A percentile compares a stretch with the other conserved stretches of the same genome.
phyloP scores from a whole-genome alignment of 1,139 yeast species.

The Lodderomyces parapsilosis region DNA sequence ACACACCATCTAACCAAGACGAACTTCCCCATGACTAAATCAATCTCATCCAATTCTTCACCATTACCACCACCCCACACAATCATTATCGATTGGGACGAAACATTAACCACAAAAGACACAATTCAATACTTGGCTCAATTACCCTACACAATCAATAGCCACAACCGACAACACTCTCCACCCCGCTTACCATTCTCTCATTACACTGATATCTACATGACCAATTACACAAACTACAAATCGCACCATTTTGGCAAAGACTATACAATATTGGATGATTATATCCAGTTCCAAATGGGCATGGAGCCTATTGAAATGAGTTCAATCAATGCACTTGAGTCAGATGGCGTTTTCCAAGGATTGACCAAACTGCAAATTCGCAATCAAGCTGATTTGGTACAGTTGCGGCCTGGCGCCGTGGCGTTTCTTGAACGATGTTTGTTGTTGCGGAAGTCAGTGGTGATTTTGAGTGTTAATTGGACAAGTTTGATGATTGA shows the following conservation, averaged over 20 bases:
- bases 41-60: background rate
- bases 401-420: conserved; percentile 46
- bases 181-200: no score
- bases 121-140: conserved; percentile 54
- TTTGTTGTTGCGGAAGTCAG: conserved; percentile 25
- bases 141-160: conserved; percentile 47
- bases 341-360: conserved; percentile 38
- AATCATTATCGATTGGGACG: conserved; percentile 67
- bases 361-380: conserved; percentile 39
- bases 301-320: conserved; percentile 49
- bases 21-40: background rate
- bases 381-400: conserved; percentile 31
- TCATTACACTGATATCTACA: conserved; percentile 47
- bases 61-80: conserved; percentile 9
- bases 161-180: conserved; percentile 33
- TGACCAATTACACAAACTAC: conserved; percentile 31
- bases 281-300: conserved; percentile 46
- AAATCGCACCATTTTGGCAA: conserved; percentile 21
- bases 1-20: background rate
- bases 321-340: conserved; percentile 49
- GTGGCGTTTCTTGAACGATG: conserved; percentile 32
- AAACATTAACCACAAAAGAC: conserved; percentile 59
- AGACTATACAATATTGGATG: conserved; percentile 16
- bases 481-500: conserved; percentile 59
- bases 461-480: conserved; percentile 58